Evolutionary conservation across 345 rosid genomes (phyloP), one percentile per base, ranked within the genome.

Genomic region (Eucalyptus globulus): DNA sequence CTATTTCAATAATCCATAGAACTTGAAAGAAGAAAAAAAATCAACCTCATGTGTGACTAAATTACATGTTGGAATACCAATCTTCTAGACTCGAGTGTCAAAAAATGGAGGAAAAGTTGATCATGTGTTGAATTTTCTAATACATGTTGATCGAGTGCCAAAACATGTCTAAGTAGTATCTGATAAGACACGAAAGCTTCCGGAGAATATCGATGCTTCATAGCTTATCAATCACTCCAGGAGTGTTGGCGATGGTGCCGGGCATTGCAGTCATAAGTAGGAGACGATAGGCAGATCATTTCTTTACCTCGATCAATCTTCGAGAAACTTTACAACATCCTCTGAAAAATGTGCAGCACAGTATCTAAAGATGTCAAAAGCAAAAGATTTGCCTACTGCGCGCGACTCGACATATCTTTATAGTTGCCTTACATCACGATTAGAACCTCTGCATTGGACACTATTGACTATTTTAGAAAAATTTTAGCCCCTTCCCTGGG

Each of bases 121-220:
- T 53, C 1, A 53, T 0, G 58, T 53, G 58, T 53, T 53, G 11
- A 8, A 53, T 21, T 53, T 53, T 53, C 26, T 21, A 4, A 21
- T 53, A 53, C 2, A 53, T 21, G 1, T 21, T 21, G 11, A 21
- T 53, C 1, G 1, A 53, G 26, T 8, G 58, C 0, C 2, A 0
- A 53, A 3, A 8, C 5, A 1, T 19, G 9, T 17, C 9, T 19
- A 53, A 50, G 0, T 53, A 50, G 0, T 53, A 2, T 53, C 1
- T 0, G 1, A 53, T 1, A 53, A 19, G 24, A 51, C 24, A 53
- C 0, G 0, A 53, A 53, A 53, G 2, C 0, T 8, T 19, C 2
- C 0, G 0, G 5, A 8, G 26, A 53, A 0, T 8, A 2, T 53
- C 5, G 0, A 53, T 19, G 4, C 58, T 53, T 21, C 0, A 21